Base-by-base conservation (phyloP, 306 rosid species). In the Bauhinia variegata region DNA sequence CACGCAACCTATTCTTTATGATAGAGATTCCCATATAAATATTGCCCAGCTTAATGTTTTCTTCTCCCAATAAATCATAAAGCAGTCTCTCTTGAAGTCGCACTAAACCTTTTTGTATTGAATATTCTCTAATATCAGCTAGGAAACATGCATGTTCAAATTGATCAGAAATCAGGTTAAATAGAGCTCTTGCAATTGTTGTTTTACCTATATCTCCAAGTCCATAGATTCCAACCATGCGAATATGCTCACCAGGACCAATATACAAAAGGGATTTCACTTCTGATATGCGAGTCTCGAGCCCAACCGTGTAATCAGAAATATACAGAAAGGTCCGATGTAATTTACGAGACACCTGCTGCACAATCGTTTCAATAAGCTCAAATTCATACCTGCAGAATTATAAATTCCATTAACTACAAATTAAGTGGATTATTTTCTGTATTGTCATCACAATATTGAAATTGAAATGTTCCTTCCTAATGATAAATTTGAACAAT, bases 211-310 rank as follows among this genome's bases (percentile, higher is more conserved):
- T 75, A 5, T 75, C 66, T 6, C 80, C 80, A 62, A 60, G 58
- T 54, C 84, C 84, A 75, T 71, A 41, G 41, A 80, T 71, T 66
- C 84, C 84, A 14, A 80, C 32, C 68, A 80, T 56, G 28, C 52
- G 32, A 71, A 54, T 44, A 46, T 60, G 55, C 46, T 78, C 54
- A 31, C 32, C 44, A 0, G 72, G 38, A 23, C 33, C 60, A 15
- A 31, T 48, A 8, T 65, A 17, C 72, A 80, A 11, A 71, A 75
- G 78, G 2, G 75, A 66, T 32, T 38, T 71, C 68, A 80, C 81
- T 60, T 75, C 78, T 5, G 81, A 75, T 48, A 75, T 54, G 3
- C 81, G 78, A 60, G 63, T 60, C 46, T 75, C 71, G 7, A 75
- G 33, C 43, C 75, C 75, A 61, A 75, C 66, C 7, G 75, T 75